Base-by-base conservation (phyloP, 768 basidiomycete genomes). In the Tremella yokohamensis region DNA sequence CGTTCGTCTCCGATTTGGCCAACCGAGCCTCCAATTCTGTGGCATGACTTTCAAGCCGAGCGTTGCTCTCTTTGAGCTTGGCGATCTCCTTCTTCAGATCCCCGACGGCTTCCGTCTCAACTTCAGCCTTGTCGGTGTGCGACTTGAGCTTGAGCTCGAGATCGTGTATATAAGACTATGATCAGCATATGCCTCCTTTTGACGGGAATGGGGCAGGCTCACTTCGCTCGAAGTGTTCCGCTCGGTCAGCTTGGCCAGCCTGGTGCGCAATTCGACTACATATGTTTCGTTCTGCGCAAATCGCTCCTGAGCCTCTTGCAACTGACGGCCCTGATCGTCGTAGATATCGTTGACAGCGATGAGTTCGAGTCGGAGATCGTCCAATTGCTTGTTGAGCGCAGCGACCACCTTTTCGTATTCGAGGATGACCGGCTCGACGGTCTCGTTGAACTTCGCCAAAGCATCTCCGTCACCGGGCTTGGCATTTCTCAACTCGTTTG, bases 371-470 rank as follows among this genome's bases (percentile, higher is more conserved):
- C 68, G 22, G 15, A 75, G 68, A 53, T 69, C 68, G 24, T 70
- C 64, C 24, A 70, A 54, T 49, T 68, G 68, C 24, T 60, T 56
- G 40, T 99, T 96, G 82, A 99, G 87, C 1, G 90, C 87, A 40
- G 85, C 83, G 64, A 98, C 94, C 0, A 91, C 90, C 81, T 94
- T 91, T 81, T 99, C 94, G 77, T 99, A 99, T 78, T 97, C 92
- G 7, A 70, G 24, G 52, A 99, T 96, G 66, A 99, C 92, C 1
- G 94, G 94, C 15, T 91, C 93, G 19, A 98, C 93, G 20, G 77
- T 76, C 39, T 74, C 67, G 15, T 76, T 75, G 57, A 79, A 80
- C 29, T 72, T 66, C 34, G 65, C 70, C 9, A 70, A 56, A 19
- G 70, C 57, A 38, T 70, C 72, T 29, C 56, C 64, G 51, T 68